A percentile compares a stretch with the other conserved stretches of the same genome.
Conservation (phyloP, 148 eudicot genomes). For the Drosera capensis region DNA sequence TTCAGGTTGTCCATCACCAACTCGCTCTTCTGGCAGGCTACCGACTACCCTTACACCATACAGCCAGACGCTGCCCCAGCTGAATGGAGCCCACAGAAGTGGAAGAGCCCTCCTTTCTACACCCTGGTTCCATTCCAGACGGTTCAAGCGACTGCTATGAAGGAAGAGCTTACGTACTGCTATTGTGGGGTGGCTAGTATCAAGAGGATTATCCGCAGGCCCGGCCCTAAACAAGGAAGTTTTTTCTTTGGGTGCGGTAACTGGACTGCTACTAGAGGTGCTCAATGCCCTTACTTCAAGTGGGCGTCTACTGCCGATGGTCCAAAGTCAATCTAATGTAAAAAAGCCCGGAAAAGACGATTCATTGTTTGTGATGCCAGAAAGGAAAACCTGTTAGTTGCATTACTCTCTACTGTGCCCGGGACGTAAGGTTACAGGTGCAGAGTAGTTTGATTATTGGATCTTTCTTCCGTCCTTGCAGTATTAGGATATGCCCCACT, state of each 20-base stretch:
- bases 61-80: slow-evolving; percentile 9
- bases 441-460: background rate
- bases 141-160: slow-evolving; percentile 4
- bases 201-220: slow-evolving; percentile 40
- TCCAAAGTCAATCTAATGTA: background rate
- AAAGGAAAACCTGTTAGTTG: background rate
- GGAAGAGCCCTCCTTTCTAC: slow-evolving; percentile 10
- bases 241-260: slow-evolving; percentile 79
- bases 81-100: slow-evolving; percentile 16
- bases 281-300: slow-evolving; percentile 51
- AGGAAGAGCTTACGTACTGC: slow-evolving; percentile 27
- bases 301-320: slow-evolving; percentile 46
- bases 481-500: too few species aligned
- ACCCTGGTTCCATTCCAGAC: slow-evolving; percentile 21
- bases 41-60: slow-evolving; percentile 18
- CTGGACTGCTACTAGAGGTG: slow-evolving; percentile 63
- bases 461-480: background rate
- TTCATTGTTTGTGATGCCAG: background rate
- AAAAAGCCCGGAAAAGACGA: background rate
- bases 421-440: background rate
- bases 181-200: slow-evolving; percentile 58
- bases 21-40: slow-evolving; percentile 26
- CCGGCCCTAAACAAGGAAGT: slow-evolving; percentile 59
- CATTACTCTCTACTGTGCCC: too few species aligned
- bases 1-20: slow-evolving; percentile 60